Evolutionary conservation across 306 rosid genomes (phyloP), one percentile per base, ranked within the genome.

Genomic region (Prosopis cineraria): DNA sequence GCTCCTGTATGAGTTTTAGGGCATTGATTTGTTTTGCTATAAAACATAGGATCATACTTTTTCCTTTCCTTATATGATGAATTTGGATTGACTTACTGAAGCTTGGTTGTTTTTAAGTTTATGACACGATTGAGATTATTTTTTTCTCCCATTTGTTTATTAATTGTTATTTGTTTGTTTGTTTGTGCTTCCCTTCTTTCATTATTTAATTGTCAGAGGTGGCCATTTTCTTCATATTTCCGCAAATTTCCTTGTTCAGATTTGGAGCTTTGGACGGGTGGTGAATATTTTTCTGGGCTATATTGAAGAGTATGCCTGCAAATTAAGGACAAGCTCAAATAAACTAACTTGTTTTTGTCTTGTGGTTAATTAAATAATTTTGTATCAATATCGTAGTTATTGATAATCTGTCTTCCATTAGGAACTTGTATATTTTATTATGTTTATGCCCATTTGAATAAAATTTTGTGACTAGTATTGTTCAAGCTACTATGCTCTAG

Each of bases 1-100:
- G 72, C n/a, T 60, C 9, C 40, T 60, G 55, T 80, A 80, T 82
- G 83, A 37, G 79, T 71, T 70, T 56, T 65, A 37, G 9, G 70
- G 62, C 45, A 43, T 40, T n/a, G 8, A 0, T 78, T 65, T 59
- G 45, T 56, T 10, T 33, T 2, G 63, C 59, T 65, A 64, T 43
- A 33, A 75, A 56, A 39, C 44, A 4, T 0, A 0, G 19, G 3
- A 5, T 73, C 48, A 50, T n/a, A n/a, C n/a, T n/a, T n/a, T n/a
- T n/a, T n/a, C 37, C 22, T 7, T 64, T 41, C 29, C 36, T 1
- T n/a, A n/a, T n/a, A n/a, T n/a, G n/a, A n/a, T n/a, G n/a, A n/a
- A n/a, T n/a, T n/a, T n/a, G 73, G 50, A 39, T 52, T 39, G 66
- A 36, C 27, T 73, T 72, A 50, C 56, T 50, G 56, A 68, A 74